Evolutionary conservation across 2,329 filamentous ascomycete species (phyloP).

Genomic region (Xylaria sp.): DNA sequence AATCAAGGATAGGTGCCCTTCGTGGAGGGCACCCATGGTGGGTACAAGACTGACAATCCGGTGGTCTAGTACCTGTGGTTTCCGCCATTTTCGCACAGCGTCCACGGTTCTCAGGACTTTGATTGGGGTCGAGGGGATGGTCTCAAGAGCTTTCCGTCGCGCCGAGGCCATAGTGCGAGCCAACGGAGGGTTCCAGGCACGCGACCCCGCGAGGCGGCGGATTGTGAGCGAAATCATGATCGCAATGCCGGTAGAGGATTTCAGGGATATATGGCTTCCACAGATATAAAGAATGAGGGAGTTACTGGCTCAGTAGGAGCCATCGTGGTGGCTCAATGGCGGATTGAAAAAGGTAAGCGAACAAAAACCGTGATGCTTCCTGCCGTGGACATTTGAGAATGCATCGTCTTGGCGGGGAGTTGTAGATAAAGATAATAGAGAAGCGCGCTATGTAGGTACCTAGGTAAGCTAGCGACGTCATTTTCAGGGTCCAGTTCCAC

Average conservation of each 20-base stretch:
- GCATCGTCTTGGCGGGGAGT: conserved; percentile 16
- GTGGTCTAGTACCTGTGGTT: conserved; percentile 70
- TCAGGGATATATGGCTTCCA: conserved; percentile 12
- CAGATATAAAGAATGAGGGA: conserved; percentile 33
- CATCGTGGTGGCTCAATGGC: conserved; percentile 45
- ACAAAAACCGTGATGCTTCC: conserved; percentile 46
- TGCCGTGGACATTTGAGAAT: conserved; percentile 47
- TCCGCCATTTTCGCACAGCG: conserved; percentile 75
- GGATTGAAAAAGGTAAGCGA: conserved; percentile 27
- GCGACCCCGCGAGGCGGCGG: conserved; percentile 40
- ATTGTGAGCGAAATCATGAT: conserved; percentile 43
- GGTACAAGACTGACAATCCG: conserved; percentile 88
- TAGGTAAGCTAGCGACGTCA: conserved; percentile 24
- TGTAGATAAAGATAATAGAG: conserved; percentile 14
- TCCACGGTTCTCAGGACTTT: conserved; percentile 80
- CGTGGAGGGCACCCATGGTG: conserved; percentile 97
- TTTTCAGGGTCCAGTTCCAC: conserved; percentile 24
- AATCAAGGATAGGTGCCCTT: conserved; percentile 87
- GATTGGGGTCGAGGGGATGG: conserved; percentile 67
- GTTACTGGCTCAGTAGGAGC: conserved; percentile 40
- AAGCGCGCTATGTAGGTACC: not conserved
- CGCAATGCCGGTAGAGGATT: conserved; percentile 8
- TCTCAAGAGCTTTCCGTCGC: conserved; percentile 50
- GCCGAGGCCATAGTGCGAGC: conserved; percentile 42
- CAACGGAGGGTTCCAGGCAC: conserved; percentile 34